phyloP scores from a whole-genome alignment of 164 flowering plant species.

The Annona squamosa region DNA sequence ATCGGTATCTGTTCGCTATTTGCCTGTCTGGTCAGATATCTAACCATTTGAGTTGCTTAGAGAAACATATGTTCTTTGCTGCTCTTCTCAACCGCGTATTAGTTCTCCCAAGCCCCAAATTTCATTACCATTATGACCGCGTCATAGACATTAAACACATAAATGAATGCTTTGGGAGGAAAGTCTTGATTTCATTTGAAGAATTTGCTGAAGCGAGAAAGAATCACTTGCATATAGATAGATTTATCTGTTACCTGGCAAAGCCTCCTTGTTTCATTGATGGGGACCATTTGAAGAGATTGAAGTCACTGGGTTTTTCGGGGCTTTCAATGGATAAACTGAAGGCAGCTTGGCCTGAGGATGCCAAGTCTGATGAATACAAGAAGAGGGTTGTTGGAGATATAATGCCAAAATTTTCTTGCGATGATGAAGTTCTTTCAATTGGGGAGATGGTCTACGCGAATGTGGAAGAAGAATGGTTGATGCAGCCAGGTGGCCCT shows the following conservation, averaged over 20 bases:
- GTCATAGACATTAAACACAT: conserved; percentile 78
- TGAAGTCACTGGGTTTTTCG: conserved; percentile 47
- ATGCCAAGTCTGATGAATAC: conserved; percentile 49
- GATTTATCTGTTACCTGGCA: conserved; percentile 73
- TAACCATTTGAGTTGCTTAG: conserved; percentile 88
- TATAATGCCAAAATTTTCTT: conserved; percentile 52
- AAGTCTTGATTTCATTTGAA: conserved; percentile 70
- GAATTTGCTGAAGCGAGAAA: conserved; percentile 59
- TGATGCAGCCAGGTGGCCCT: conserved; percentile 97
- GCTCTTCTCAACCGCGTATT: conserved; percentile 65
- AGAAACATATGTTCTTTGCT: conserved; percentile 97
- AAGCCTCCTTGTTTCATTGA: conserved; percentile 76
- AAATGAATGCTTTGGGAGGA: conserved; percentile 64
- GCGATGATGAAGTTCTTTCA: conserved; percentile 68
- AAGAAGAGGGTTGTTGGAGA: conserved; percentile 50
- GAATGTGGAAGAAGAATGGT: conserved; percentile 80
- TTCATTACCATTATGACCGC: conserved; percentile 62
- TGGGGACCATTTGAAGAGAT: conserved; percentile 69
- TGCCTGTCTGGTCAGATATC: conserved; percentile 95
- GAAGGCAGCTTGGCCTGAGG: conserved; percentile 74
- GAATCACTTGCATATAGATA: conserved; percentile 53
- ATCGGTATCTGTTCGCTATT: conserved; percentile 68
- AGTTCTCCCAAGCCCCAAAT: conserved; percentile 72
- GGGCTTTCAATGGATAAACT: conserved; percentile 68
- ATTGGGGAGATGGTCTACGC: conserved; percentile 93